A percentile compares a stretch with the other conserved stretches of the same genome.
phyloP scores from a whole-genome alignment of 371 early-diverging fungal genomes.

The Rhizopus delemar region DNA sequence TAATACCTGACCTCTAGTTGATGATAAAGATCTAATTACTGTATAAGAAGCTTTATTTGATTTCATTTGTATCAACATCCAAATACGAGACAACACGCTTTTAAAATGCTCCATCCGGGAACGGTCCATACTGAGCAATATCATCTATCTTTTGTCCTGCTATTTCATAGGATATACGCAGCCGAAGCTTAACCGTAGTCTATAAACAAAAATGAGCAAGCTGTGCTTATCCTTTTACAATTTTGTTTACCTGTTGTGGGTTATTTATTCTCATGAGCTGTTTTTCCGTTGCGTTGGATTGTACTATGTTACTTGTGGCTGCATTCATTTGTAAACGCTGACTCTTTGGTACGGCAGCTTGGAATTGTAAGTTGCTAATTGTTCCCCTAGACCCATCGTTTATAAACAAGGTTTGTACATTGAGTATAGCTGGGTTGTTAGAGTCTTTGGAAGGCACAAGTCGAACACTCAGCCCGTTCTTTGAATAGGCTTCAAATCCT shows the following conservation, averaged over 20 bases:
- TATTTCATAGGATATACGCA: constrained; percentile 69
- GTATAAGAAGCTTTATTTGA: no score
- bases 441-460: constrained; percentile 69
- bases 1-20: no score
- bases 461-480: constrained; percentile 73
- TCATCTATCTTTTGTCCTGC: constrained; percentile 68
- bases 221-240: background rate
- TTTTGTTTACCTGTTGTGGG: constrained; percentile 69
- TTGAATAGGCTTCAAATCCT: constrained; percentile 70
- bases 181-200: constrained; percentile 72
- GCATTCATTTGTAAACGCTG: constrained; percentile 85
- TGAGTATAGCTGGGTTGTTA: constrained; percentile 59
- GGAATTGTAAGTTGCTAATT: constrained; percentile 68
- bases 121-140: constrained; percentile 77
- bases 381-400: constrained; percentile 57
- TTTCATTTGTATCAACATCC: no score
- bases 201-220: constrained; percentile 23
- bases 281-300: constrained; percentile 65
- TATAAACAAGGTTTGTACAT: constrained; percentile 69
- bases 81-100: no score
- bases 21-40: no score
- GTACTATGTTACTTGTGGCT: constrained; percentile 65
- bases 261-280: constrained; percentile 86
- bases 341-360: constrained; percentile 92
- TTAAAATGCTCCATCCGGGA: constrained; percentile 63